A percentile compares a stretch with the other conserved stretches of the same genome.
phyloP scores from a whole-genome alignment of 148 eudicot genomes.

The Amaranthus hypochondriacus region DNA sequence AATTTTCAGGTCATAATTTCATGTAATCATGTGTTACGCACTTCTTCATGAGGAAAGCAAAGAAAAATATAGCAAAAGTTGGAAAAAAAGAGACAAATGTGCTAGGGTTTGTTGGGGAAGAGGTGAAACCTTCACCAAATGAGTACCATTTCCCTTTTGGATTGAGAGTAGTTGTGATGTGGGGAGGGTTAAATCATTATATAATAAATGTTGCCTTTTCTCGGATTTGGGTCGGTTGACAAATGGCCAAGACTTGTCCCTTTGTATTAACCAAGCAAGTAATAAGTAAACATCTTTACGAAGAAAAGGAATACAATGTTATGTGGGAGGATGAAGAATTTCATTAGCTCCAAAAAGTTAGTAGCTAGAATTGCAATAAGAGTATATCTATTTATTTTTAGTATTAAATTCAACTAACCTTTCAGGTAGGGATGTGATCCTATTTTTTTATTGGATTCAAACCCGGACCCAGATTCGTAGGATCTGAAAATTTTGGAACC shows the following conservation, averaged over 20 bases:
- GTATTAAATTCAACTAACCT: no score
- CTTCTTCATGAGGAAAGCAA: neutral
- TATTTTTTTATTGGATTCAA: no score
- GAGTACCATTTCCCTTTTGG: neutral
- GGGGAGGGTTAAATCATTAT: constrained; percentile 4
- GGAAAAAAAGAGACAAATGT: neutral
- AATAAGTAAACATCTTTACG: neutral
- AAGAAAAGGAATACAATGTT: neutral
- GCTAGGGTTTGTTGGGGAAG: neutral
- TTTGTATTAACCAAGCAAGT: neutral
- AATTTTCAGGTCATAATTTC: no score
- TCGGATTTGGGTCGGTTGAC: constrained; percentile 1
- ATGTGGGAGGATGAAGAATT: neutral
- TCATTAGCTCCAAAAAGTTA: neutral
- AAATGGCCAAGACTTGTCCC: neutral
- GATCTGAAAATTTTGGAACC: no score
- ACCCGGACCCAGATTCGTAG: no score
- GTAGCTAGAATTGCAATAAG: no score
- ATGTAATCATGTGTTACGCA: no score
- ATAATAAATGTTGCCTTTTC: neutral
- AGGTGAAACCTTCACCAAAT: constrained; percentile 19
- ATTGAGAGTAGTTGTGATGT: constrained; percentile 17
- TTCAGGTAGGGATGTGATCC: no score
- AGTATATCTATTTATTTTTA: no score
- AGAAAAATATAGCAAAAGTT: neutral